Percentiles rank a stretch among this genome's conserved stretches.
These are phyloP conservation scores for Amylocarpus encephaloides DNA, from an alignment of 2,329 filamentous ascomycete genomes.

Conservation along the genomic window DNA sequence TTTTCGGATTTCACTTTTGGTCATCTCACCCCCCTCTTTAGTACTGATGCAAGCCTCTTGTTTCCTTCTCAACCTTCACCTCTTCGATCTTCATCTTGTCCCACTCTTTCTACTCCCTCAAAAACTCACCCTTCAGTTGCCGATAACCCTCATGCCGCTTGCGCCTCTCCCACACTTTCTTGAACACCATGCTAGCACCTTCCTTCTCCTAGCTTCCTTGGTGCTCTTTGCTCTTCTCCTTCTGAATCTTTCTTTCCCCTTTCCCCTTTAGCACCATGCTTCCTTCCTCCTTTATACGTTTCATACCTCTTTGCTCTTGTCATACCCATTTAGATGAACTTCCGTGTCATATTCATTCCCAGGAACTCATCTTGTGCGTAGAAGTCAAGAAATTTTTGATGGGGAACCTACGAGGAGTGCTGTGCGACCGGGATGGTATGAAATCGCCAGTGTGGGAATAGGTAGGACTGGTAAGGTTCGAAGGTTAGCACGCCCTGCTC, in stretches of 20 bases:
- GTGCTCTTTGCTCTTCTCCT: slow-evolving; percentile 39
- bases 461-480: slow-evolving; percentile 55
- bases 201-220: slow-evolving; percentile 44
- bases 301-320: slow-evolving; percentile 54
- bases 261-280: slow-evolving; percentile 38
- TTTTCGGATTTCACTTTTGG: neutral
- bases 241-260: slow-evolving; percentile 33
- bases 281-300: slow-evolving; percentile 48
- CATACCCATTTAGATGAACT: slow-evolving; percentile 63
- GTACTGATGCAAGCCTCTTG: neutral
- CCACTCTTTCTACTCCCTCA: slow-evolving; percentile 37
- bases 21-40: neutral
- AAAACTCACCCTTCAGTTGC: slow-evolving; percentile 39
- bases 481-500: slow-evolving; percentile 56
- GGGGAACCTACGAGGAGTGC: slow-evolving; percentile 43
- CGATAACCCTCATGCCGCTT: slow-evolving; percentile 39
- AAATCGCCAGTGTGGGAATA: slow-evolving; percentile 57
- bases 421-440: slow-evolving; percentile 45
- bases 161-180: slow-evolving; percentile 42
- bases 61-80: slow-evolving; percentile 4
- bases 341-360: slow-evolving; percentile 58
- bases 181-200: slow-evolving; percentile 43
- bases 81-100: slow-evolving; percentile 2
- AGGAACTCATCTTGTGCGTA: slow-evolving; percentile 49
- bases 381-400: slow-evolving; percentile 45